A percentile compares a stretch with the other conserved stretches of the same genome.
These are phyloP conservation scores for Malassezia arunalokei DNA, from an alignment of 1,284 basidiomycete species.

Conservation along the genomic window DNA sequence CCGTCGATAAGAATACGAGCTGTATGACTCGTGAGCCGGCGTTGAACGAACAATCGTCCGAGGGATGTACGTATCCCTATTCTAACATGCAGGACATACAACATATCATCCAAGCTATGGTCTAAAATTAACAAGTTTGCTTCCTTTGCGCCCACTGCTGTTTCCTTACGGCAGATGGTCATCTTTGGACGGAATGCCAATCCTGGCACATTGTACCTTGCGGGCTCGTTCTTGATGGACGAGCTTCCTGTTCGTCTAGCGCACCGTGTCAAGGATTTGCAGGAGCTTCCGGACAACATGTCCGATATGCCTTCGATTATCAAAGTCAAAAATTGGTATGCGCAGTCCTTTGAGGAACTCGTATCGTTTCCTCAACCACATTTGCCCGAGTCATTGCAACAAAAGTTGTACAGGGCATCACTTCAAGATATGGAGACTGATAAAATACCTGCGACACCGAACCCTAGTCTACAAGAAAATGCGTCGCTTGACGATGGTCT, in stretches of 20 bases:
- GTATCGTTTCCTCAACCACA: slow-evolving; percentile 38
- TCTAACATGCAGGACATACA: slow-evolving; percentile 22
- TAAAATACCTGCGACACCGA: slow-evolving; percentile 25
- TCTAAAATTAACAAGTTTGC: slow-evolving; percentile 41
- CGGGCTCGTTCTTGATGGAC: slow-evolving; percentile 48
- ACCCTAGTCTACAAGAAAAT: slow-evolving; percentile 33
- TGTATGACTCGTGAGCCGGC: background rate
- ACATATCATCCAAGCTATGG: slow-evolving; percentile 39
- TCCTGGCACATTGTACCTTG: slow-evolving; percentile 41
- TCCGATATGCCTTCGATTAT: slow-evolving; percentile 83
- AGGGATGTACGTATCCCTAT: slow-evolving; percentile 8
- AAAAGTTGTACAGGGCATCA: slow-evolving; percentile 18
- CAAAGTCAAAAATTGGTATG: slow-evolving; percentile 97
- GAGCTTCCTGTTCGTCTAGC: slow-evolving; percentile 87
- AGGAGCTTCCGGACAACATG: slow-evolving; percentile 82
- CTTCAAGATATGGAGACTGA: background rate
- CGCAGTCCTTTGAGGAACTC: slow-evolving; percentile 73
- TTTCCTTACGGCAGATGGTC: slow-evolving; percentile 46
- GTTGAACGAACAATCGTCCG: background rate
- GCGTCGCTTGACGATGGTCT: slow-evolving; percentile 25
- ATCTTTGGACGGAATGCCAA: slow-evolving; percentile 43
- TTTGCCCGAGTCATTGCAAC: slow-evolving; percentile 37
- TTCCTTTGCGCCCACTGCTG: slow-evolving; percentile 43
- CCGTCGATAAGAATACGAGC: no score
- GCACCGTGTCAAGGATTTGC: slow-evolving; percentile 90